phyloP scores from a whole-genome alignment of 1,284 basidiomycete species.

The Pseudozyma tsukubaensis region DNA sequence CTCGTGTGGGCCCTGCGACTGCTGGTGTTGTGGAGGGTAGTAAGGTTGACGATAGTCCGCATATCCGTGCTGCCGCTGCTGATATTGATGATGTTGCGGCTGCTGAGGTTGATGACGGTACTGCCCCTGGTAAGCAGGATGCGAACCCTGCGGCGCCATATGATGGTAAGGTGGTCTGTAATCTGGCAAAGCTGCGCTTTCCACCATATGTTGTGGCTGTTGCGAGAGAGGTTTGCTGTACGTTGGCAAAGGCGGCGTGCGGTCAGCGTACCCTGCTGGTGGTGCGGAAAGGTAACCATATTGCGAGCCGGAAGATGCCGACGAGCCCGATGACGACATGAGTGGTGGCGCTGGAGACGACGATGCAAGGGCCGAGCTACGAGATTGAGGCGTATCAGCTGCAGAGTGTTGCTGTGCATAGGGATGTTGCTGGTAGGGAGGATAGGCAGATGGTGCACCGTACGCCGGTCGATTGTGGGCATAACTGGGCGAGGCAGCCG shows the following conservation, averaged over 20 bases:
- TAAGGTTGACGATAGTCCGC: background rate
- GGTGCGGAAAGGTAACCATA: slow-evolving; percentile 30
- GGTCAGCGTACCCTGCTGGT: slow-evolving; percentile 12
- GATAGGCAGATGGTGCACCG: background rate
- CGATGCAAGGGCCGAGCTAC: background rate
- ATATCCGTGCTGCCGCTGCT: slow-evolving; percentile 4
- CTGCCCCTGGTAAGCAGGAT: slow-evolving; percentile 13
- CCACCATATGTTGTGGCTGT: slow-evolving; percentile 13
- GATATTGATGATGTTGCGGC: slow-evolving; percentile 10
- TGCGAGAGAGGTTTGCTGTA: slow-evolving; percentile 25
- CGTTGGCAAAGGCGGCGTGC: slow-evolving; percentile 35
- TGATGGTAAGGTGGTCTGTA: slow-evolving; percentile 34
- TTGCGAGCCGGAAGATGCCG: slow-evolving; percentile 8
- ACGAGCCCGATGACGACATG: background rate
- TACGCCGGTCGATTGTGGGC: background rate
- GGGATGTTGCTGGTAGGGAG: slow-evolving; percentile 15
- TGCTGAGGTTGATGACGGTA: background rate
- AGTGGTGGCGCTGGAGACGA: slow-evolving; percentile 1
- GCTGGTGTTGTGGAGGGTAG: slow-evolving; percentile 1
- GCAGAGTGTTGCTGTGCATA: slow-evolving; percentile 2
- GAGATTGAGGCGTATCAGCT: background rate
- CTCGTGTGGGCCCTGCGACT: too few species aligned
- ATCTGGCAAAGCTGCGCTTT: slow-evolving; percentile 15
- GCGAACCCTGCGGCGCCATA: slow-evolving; percentile 13
- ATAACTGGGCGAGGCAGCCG: slow-evolving; percentile 14